Conservation (phyloP, 2,329 filamentous ascomycete genomes). For the Stromatinia cepivora region DNA sequence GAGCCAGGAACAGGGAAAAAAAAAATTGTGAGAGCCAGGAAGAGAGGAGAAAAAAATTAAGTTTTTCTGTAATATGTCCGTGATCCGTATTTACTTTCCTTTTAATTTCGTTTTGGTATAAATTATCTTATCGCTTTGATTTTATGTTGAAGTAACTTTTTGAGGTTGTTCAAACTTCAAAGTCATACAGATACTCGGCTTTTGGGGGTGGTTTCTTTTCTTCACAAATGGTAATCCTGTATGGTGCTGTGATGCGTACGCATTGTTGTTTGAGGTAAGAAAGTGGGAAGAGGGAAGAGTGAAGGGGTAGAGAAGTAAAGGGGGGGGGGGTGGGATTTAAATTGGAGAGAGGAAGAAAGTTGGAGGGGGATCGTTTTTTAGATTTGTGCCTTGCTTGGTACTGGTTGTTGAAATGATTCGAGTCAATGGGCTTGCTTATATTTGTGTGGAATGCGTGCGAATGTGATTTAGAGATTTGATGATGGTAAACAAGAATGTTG, state of each 20-base stretch:
- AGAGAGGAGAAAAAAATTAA: not conserved
- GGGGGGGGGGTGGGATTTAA: not conserved
- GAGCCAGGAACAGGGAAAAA: conserved; percentile 17
- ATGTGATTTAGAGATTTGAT: not conserved
- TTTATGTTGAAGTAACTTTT: not conserved
- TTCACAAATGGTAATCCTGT: not conserved
- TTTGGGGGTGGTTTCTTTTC: not conserved
- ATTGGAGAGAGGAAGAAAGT: not conserved
- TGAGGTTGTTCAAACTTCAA: conserved; percentile 6
- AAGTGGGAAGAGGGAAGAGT: conserved; percentile 4
- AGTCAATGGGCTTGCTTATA: not conserved
- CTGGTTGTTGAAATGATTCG: conserved; percentile 3
- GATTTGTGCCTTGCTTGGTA: conserved; percentile 2
- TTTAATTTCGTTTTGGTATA: not conserved
- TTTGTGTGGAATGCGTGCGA: conserved; percentile 3
- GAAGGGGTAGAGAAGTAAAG: not conserved
- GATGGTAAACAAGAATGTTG: not conserved
- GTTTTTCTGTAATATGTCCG: conserved; percentile 4
- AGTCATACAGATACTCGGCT: not conserved
- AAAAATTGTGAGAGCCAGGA: not conserved
- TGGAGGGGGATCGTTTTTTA: conserved; percentile 10
- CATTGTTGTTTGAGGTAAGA: not conserved
- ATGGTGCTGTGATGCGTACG: not conserved
- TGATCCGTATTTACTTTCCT: conserved; percentile 8
- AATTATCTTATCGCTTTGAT: not conserved